Conservation (phyloP, 805 yeast genomes). For the Nakazawaea laoshanensis region DNA sequence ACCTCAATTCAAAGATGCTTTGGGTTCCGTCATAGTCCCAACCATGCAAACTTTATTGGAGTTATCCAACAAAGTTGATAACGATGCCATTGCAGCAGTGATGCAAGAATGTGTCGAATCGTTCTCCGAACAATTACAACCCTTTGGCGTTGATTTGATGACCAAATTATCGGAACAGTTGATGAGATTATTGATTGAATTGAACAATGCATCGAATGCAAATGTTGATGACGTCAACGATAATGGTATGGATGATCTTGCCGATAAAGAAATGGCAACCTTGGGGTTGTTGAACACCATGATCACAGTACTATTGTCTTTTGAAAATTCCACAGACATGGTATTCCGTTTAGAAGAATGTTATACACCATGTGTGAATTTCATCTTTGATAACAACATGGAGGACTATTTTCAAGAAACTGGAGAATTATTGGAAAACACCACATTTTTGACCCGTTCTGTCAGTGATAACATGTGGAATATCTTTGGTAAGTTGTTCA, state of each 20-base stretch:
- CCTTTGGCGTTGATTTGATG: conserved; percentile 70
- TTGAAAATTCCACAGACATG: conserved; percentile 73
- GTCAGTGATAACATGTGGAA: conserved; percentile 74
- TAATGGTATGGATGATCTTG: conserved; percentile 25
- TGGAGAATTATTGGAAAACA: conserved; percentile 71
- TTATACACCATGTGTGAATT: conserved; percentile 65
- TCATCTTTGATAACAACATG: conserved; percentile 53
- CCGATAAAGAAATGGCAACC: conserved; percentile 81
- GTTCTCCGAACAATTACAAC: conserved; percentile 82
- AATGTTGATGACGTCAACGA: conserved; percentile 45
- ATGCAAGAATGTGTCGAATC: conserved; percentile 94
- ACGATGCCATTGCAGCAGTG: conserved; percentile 79
- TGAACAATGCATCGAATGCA: conserved; percentile 49
- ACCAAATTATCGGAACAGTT: conserved; percentile 67
- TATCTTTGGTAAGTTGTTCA: conserved; percentile 43
- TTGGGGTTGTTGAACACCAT: conserved; percentile 80
- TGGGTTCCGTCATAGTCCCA: conserved; percentile 63
- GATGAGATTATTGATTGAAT: conserved; percentile 59
- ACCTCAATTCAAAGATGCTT: conserved; percentile 57
- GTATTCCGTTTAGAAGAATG: conserved; percentile 64
- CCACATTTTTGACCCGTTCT: conserved; percentile 52
- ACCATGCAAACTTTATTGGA: conserved; percentile 74
- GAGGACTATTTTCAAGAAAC: conserved; percentile 80
- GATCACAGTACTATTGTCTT: conserved; percentile 77
- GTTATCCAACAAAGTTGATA: conserved; percentile 74